Base-by-base conservation (phyloP, 225 moss, liverwort and hornwort species). In the Asterella californica region DNA sequence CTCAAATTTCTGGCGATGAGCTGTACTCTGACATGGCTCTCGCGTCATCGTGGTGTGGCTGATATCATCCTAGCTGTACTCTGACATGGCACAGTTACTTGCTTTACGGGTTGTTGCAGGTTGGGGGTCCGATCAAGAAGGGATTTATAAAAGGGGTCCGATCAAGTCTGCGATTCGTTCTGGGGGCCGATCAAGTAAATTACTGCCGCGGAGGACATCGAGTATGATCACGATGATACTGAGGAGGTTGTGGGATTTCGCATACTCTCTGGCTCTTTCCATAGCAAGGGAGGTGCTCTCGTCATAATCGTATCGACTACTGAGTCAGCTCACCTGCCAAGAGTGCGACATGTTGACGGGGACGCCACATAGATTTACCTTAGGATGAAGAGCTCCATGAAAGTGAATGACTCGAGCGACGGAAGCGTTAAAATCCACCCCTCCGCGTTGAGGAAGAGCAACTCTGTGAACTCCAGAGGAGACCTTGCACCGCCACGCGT, bases 401-500 rank as follows among this genome's bases (percentile, higher is more conserved):
- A 79, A 82, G 42, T 85, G 85, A 53, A 79, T 60, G 25, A 82
- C 55, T 18, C 79, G 29, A 22, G 79, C 82, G 15, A 82, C 45
- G 2, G 70, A 47, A 7, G 38, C 79, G 29, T 79, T 82, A 29
- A 74, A 29, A 74, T 74, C 18, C 12, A 86, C 67, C 6, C 83
- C 86, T 3, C 73, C 83, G 1, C 19, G 48, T 27, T 67, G 74
- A 1, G 83, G 73, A 6, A 77, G 0, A 0, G 19, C 36, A 14
- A 82, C 54, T 34, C 34, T 34, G 33, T 86, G 86, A 25, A 86
- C 67, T 36, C 83, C 82, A 15, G 80, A 68, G 9, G 73, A 2
- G 42, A 69, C 92, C 4, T 82, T n/a, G 36, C 95, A 96, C 30
- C 83, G 54, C 93, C 87, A 90, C 2, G 90, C 89, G 66, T 89